These are phyloP conservation scores for Gynochthodes officinalis DNA, from an alignment of 257 asterid species.

Conservation along the genomic window DNA sequence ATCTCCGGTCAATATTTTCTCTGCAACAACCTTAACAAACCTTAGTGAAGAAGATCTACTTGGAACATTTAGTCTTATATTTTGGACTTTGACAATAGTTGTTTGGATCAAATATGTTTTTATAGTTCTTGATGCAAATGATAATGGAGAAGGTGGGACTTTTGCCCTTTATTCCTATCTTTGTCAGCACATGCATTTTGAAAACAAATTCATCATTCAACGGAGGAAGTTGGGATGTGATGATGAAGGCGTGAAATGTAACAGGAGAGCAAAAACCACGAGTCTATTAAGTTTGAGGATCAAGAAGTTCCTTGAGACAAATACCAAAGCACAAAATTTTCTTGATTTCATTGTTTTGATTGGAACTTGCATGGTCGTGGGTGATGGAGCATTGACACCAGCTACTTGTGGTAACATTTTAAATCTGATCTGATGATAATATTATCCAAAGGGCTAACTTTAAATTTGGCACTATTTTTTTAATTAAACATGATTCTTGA, in stretches of 20 bases:
- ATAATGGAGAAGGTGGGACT: constrained; percentile 84
- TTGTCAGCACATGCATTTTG: constrained; percentile 43
- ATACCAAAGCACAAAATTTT: constrained; percentile 36
- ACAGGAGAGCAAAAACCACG: constrained; percentile 1
- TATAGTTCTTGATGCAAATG: constrained; percentile 59
- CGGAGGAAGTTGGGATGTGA: constrained; percentile 32
- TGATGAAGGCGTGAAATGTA: constrained; percentile 13
- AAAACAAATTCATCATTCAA: constrained; percentile 39
- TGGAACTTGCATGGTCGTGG: constrained; percentile 81
- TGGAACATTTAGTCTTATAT: constrained; percentile 67
- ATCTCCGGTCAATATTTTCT: constrained; percentile 68
- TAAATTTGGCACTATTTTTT: no score
- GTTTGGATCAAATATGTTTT: constrained; percentile 61
- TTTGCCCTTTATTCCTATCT: constrained; percentile 63
- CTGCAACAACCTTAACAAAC: constrained; percentile 41
- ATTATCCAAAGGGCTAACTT: no score
- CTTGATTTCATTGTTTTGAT: constrained; percentile 50
- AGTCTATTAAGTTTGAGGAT: constrained; percentile 39
- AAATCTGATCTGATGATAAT: no score
- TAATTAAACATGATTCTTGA: no score
- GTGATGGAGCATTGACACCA: constrained; percentile 82
- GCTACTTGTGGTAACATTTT: constrained; percentile 55
- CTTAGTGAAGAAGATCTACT: constrained; percentile 60
- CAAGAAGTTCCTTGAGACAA: constrained; percentile 46
- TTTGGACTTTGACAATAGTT: constrained; percentile 59